phyloP scores from a whole-genome alignment of 306 rosid genomes.

The Glycine soja region DNA sequence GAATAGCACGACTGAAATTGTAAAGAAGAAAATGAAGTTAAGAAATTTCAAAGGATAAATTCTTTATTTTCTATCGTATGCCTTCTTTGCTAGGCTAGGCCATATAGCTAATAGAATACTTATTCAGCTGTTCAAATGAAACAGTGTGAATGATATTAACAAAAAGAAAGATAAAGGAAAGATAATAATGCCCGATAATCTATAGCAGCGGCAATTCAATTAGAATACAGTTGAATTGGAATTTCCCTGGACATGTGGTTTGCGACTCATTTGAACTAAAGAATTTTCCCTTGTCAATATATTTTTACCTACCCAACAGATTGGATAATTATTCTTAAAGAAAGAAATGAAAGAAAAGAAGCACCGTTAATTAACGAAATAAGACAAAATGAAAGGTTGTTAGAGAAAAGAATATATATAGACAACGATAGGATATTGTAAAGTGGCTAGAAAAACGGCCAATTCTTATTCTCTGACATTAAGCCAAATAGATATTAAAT shows the following conservation, averaged over 20 bases:
- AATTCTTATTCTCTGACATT: background rate
- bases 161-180: background rate
- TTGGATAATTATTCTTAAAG: slow-evolving; percentile 3
- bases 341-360: background rate
- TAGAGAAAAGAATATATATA: background rate
- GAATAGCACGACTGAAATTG: no score
- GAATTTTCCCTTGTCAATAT: slow-evolving; percentile 38
- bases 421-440: background rate
- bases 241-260: slow-evolving; percentile 1
- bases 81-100: no score
- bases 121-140: background rate
- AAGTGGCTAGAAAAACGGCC: background rate
- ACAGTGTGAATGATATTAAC: background rate
- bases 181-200: background rate
- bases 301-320: background rate
- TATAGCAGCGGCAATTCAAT: background rate
- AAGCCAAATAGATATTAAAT: background rate
- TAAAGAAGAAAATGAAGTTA: no score
- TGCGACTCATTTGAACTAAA: background rate
- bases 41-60: no score
- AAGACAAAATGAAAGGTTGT: background rate
- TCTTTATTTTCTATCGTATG: no score
- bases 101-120: background rate
- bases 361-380: background rate
- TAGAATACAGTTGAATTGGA: background rate